Evolutionary conservation across 352 stramenopile genomes (phyloP).

Genomic region (Phytopythium kandeliae): DNA sequence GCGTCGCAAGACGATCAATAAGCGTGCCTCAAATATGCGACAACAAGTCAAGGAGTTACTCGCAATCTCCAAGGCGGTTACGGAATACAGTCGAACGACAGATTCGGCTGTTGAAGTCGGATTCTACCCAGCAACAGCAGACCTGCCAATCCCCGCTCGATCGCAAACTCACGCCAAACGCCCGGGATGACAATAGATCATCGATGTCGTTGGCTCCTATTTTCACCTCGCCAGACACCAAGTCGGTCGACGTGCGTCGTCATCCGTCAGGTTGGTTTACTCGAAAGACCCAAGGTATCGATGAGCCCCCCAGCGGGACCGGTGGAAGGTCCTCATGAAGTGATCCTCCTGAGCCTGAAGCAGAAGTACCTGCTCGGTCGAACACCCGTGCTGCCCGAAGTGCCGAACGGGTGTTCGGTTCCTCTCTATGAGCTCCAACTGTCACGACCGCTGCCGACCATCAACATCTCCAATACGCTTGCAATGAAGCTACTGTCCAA

Average conservation of each 20-base stretch:
- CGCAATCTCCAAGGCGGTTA: constrained; percentile 1
- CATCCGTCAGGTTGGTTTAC: background rate
- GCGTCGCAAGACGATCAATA: background rate
- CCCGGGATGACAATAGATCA: background rate
- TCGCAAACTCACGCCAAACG: background rate
- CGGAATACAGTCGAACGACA: too few relatives aligned
- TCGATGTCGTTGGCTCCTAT: background rate
- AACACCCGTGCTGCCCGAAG: background rate
- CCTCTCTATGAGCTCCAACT: constrained; percentile 4
- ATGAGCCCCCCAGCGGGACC: background rate
- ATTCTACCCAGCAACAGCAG: background rate
- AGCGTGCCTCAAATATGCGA: background rate
- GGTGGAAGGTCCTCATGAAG: background rate
- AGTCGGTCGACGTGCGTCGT: background rate
- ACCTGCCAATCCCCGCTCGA: background rate
- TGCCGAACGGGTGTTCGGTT: background rate
- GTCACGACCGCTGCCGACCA: background rate
- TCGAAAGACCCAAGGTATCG: too few relatives aligned
- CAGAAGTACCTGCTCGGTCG: background rate
- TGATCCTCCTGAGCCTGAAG: background rate
- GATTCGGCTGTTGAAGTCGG: background rate
- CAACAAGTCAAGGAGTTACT: constrained; percentile 3
- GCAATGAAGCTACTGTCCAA: background rate
- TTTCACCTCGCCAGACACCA: background rate
- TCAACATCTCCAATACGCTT: constrained; percentile 3